These are phyloP conservation scores for Aspergillus japonicus DNA, from an alignment of 2,329 filamentous ascomycete genomes.

Conservation along the genomic window DNA sequence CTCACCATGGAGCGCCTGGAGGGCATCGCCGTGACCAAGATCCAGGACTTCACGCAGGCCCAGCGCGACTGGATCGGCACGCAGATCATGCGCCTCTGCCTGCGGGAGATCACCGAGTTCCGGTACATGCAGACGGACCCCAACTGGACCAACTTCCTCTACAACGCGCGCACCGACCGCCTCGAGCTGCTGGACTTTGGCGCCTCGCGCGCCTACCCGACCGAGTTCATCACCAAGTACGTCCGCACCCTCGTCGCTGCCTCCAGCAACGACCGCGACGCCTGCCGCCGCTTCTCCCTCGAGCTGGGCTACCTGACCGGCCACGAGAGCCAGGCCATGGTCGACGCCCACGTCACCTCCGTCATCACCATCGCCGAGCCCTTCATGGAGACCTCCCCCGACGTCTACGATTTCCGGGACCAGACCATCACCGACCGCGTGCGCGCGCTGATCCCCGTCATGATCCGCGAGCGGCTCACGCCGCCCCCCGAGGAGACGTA, in stretches of 20 bases:
- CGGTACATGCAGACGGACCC: constrained; percentile 98
- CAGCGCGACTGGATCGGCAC: constrained; percentile 96
- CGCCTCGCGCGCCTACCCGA: constrained; percentile 81
- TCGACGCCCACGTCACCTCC: constrained; percentile 84
- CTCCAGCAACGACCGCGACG: constrained; percentile 63
- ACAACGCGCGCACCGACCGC: constrained; percentile 68
- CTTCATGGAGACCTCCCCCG: constrained; percentile 72
- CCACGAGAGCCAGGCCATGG: constrained; percentile 79
- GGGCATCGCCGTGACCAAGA: constrained; percentile 80
- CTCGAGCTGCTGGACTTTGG: constrained; percentile 96
- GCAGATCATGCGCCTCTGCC: constrained; percentile 84
- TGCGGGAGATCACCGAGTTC: constrained; percentile 92
- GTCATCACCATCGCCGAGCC: constrained; percentile 90
- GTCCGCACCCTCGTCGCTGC: constrained; percentile 78
- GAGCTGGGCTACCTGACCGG: constrained; percentile 89
- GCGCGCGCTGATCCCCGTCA: constrained; percentile 81
- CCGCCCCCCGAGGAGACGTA: constrained; percentile 98
- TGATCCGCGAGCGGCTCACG: constrained; percentile 83
- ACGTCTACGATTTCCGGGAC: constrained; percentile 85
- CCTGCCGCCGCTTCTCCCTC: constrained; percentile 67
- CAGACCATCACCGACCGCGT: constrained; percentile 97
- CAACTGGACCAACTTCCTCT: constrained; percentile 99
- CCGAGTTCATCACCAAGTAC: constrained; percentile 76
- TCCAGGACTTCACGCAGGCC: constrained; percentile 70
- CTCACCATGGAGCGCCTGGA: constrained; percentile 91